Percentiles rank a stretch among this genome's conserved stretches.
Evolutionary conservation across 768 basidiomycete species (phyloP).

Genomic region (Mycena capillaripes): DNA sequence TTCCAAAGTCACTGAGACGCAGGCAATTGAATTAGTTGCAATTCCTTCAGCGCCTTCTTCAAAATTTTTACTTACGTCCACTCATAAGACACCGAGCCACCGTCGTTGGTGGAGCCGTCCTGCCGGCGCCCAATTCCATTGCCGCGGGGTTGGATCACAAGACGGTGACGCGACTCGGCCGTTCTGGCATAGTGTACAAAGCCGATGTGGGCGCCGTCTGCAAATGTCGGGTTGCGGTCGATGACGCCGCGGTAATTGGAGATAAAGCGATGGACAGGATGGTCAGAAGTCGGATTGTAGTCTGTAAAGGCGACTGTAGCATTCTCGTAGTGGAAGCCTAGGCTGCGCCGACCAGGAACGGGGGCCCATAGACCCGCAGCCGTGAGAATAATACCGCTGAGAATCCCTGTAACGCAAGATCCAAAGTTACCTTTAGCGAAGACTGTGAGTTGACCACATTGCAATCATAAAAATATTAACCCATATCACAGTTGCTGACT

Average conservation of each 20-base stretch:
- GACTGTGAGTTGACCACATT: not conserved
- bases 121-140: slow-evolving; percentile 6
- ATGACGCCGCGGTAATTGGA: not conserved
- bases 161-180: not conserved
- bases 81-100: slow-evolving; percentile 6
- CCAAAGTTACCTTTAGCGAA: not conserved
- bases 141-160: slow-evolving; percentile 2
- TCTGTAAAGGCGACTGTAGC: not conserved
- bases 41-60: not conserved
- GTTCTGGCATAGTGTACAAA: slow-evolving; percentile 6
- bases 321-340: slow-evolving; percentile 1
- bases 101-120: not conserved
- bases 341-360: slow-evolving; percentile 8
- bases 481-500: slow-evolving; percentile 10
- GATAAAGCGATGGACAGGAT: slow-evolving; percentile 5
- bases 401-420: slow-evolving; percentile 9
- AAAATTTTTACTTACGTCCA: slow-evolving; percentile 6
- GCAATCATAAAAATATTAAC: not conserved
- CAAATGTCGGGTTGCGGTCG: not conserved
- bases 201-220: slow-evolving; percentile 4
- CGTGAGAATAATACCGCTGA: slow-evolving; percentile 3
- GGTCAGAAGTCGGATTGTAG: not conserved
- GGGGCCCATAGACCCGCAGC: slow-evolving; percentile 13
- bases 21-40: not conserved
- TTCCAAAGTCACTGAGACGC: not conserved